Base-by-base conservation (phyloP, 2,329 filamentous ascomycete genomes). In the Sporothrix brasiliensis region DNA sequence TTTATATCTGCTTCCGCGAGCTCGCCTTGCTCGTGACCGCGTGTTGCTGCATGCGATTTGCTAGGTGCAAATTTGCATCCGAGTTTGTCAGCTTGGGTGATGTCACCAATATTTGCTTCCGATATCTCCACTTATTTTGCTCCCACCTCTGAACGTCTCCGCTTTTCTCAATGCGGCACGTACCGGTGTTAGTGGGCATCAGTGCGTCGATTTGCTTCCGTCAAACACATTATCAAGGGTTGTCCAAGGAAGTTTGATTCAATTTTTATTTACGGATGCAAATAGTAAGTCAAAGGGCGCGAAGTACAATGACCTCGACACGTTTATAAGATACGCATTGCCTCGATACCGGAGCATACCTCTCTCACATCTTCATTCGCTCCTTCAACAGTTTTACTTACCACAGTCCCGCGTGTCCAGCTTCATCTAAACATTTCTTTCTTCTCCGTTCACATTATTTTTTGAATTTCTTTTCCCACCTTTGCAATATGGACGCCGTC, bases 151-250 rank as follows among this genome's bases (percentile, higher is more conserved):
- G 7, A 44, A 2, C 13, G n/a, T 16, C 6, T 30, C 54, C 54
- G 39, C 54, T 39, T 39, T 58, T n/a, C 30, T 16, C 27, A 58
- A 34, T n/a, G 19, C n/a, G 27, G 14, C 1, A 13, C 30, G 30
- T 16, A 16, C 16, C 41, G 14, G 21, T 41, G 39, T 41, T 39
- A 41, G 30, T 24, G 24, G 24, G 24, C 24, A 24, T 2, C 24
- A 24, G 24, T 24, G 56, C 13, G 13, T 19, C 10, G 10, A 34
- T 65, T 65, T 65, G 60, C 60, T 65, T 65, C 60, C 60, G 41
- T 30, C 7, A 61, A 27, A 44, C 7, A 5, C 13, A 65, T 47
- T 10, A 50, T 34, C 24, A 50, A 4, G 3, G 27, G 9, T 41
- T 50, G 2, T 50, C 9, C 2, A n/a, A 53, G 19, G 7, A 39